Conservation (phyloP, 129 eudicot species). For the Flaveria trinervia region DNA sequence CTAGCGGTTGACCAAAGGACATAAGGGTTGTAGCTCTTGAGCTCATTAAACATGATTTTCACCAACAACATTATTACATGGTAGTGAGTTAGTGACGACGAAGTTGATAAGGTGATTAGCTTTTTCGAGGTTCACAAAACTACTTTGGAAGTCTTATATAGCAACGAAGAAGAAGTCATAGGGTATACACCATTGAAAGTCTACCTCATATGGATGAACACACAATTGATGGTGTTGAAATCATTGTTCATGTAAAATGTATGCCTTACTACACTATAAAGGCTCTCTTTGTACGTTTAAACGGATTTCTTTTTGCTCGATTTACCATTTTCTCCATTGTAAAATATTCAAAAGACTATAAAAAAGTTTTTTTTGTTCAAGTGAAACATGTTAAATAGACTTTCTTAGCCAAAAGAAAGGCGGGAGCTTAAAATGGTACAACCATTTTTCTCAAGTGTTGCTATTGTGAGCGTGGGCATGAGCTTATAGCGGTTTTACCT, state of each 20-base stretch:
- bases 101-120: conserved; percentile 61
- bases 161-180: conserved; percentile 82
- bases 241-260: conserved; percentile 69
- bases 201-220: conserved; percentile 81
- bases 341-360: not conserved
- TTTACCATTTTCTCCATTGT: not conserved
- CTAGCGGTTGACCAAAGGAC: no score
- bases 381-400: no score
- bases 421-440: no score
- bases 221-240: conserved; percentile 86
- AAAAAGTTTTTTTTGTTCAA: no score
- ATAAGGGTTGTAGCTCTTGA: conserved; percentile 55
- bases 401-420: no score
- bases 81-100: conserved; percentile 47
- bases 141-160: conserved; percentile 69
- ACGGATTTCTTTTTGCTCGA: conserved; percentile 15
- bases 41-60: conserved; percentile 74
- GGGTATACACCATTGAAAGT: conserved; percentile 89
- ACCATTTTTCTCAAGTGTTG: no score
- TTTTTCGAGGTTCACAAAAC: conserved; percentile 87
- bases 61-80: conserved; percentile 62
- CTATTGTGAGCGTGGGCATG: no score
- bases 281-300: not conserved
- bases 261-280: conserved; percentile 49
- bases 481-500: no score